Conservation (phyloP, 179 eudicot genomes). For the Patellifolia procumbens region DNA sequence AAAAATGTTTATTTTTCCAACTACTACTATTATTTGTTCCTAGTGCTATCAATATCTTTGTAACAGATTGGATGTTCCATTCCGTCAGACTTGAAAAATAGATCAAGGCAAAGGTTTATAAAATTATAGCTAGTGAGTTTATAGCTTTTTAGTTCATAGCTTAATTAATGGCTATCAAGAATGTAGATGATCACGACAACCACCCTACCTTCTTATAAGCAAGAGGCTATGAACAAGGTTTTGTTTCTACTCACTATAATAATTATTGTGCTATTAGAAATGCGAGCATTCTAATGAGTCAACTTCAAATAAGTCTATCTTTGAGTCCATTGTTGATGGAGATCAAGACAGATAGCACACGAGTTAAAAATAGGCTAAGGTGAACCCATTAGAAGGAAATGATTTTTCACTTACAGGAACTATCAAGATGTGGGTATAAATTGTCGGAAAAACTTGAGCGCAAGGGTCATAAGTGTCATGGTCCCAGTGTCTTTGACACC, state of each 20-base stretch:
- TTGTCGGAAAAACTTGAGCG: not conserved
- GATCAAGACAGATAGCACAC: not conserved
- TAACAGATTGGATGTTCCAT: not conserved
- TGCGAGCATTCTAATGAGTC: not conserved
- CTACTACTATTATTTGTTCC: not conserved
- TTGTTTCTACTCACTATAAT: too few species aligned
- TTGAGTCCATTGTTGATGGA: not conserved
- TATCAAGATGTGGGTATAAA: not conserved
- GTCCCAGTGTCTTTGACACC: too few species aligned
- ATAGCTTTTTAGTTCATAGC: not conserved
- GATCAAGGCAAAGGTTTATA: not conserved
- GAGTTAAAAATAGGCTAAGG: not conserved
- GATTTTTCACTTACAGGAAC: too few species aligned
- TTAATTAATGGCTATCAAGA: not conserved
- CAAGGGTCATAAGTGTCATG: not conserved
- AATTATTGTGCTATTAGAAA: not conserved
- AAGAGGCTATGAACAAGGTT: not conserved
- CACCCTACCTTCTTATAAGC: not conserved
- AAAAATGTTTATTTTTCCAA: constrained; percentile 2
- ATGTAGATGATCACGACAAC: not conserved
- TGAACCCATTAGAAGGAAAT: not conserved
- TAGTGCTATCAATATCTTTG: not conserved
- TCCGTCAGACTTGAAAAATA: not conserved
- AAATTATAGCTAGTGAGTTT: too few species aligned
- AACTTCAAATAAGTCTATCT: not conserved